phyloP scores from a whole-genome alignment of 2,329 filamentous ascomycete species.

The Rhinocladiella mackenziei region DNA sequence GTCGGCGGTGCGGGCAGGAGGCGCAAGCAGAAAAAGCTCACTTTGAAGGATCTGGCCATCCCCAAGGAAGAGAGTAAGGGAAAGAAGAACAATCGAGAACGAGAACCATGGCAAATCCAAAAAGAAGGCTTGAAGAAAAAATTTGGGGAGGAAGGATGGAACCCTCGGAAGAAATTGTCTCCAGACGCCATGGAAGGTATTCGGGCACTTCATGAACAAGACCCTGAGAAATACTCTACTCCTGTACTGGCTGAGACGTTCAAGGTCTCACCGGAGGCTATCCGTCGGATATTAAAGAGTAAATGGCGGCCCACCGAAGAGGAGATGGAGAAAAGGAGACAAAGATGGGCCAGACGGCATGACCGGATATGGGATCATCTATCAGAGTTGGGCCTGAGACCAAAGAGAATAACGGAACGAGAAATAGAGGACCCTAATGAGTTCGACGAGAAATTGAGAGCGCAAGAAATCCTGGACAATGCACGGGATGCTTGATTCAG shows the following conservation, averaged over 20 bases:
- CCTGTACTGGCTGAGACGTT: conserved; percentile 71
- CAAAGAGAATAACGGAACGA: conserved; percentile 45
- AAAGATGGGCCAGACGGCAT: conserved; percentile 45
- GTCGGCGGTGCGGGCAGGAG: neutral
- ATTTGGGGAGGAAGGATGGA: conserved; percentile 72
- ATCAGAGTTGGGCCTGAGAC: conserved; percentile 51
- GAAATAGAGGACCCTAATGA: conserved; percentile 22
- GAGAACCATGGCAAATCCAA: conserved; percentile 66
- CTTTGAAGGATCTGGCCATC: conserved; percentile 10
- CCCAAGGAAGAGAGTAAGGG: conserved; percentile 15
- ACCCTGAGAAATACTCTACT: conserved; percentile 74
- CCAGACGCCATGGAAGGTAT: conserved; percentile 92
- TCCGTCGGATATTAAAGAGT: conserved; percentile 74
- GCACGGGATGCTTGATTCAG: conserved; percentile 21
- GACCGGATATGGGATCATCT: conserved; percentile 46
- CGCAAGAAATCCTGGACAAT: conserved; percentile 23
- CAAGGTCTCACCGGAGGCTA: conserved; percentile 78
- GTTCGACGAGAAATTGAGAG: conserved; percentile 27
- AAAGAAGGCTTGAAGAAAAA: conserved; percentile 73
- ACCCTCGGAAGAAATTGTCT: conserved; percentile 78
- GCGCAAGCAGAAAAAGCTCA: conserved; percentile 12
- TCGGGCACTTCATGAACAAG: conserved; percentile 71
- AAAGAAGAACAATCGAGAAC: too few relatives aligned
- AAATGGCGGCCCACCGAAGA: conserved; percentile 44
- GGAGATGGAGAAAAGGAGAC: conserved; percentile 39